A percentile compares a stretch with the other conserved stretches of the same genome.
These are phyloP conservation scores for Papiliotrema flavescens DNA, from an alignment of 1,284 basidiomycete genomes.

Conservation along the genomic window DNA sequence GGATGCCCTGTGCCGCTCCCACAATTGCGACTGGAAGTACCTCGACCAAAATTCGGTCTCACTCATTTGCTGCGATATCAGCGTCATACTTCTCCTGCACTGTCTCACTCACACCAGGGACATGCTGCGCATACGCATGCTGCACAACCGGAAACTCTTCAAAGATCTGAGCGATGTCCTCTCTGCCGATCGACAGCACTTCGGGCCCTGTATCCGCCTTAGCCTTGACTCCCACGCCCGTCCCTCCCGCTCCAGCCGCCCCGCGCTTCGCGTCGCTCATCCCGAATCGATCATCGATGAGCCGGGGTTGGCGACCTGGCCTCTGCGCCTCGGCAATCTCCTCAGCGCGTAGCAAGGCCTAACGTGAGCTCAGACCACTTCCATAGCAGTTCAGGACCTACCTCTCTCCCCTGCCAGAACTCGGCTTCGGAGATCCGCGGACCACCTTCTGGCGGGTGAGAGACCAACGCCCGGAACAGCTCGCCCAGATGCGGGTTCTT, in stretches of 20 bases:
- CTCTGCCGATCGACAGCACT: conserved; percentile 75
- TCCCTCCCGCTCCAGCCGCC: conserved; percentile 31
- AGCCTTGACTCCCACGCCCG: conserved; percentile 57
- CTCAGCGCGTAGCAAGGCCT: conserved; percentile 64
- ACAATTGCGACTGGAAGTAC: conserved; percentile 92
- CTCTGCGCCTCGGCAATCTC: conserved; percentile 61
- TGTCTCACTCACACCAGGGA: conserved; percentile 57
- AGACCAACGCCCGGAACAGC: conserved; percentile 80
- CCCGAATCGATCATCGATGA: conserved; percentile 81
- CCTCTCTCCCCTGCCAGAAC: conserved; percentile 93
- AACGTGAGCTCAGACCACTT: conserved; percentile 33
- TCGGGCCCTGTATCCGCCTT: conserved; percentile 47
- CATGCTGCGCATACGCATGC: conserved; percentile 87
- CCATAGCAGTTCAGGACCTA: conserved; percentile 43
- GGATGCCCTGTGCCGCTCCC: conserved; percentile 89
- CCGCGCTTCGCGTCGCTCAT: conserved; percentile 44
- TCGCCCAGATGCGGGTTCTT: conserved; percentile 68
- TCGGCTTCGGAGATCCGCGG: conserved; percentile 76
- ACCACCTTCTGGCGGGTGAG: conserved; percentile 55
- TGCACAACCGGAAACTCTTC: conserved; percentile 95
- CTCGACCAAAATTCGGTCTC: conserved; percentile 94
- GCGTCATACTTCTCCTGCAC: background rate
- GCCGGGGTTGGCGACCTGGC: conserved; percentile 75
- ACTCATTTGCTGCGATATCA: conserved; percentile 57
- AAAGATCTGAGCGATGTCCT: conserved; percentile 91